Conservation (phyloP, 2,329 filamentous ascomycete genomes). For the Lachnellula willkommii region DNA sequence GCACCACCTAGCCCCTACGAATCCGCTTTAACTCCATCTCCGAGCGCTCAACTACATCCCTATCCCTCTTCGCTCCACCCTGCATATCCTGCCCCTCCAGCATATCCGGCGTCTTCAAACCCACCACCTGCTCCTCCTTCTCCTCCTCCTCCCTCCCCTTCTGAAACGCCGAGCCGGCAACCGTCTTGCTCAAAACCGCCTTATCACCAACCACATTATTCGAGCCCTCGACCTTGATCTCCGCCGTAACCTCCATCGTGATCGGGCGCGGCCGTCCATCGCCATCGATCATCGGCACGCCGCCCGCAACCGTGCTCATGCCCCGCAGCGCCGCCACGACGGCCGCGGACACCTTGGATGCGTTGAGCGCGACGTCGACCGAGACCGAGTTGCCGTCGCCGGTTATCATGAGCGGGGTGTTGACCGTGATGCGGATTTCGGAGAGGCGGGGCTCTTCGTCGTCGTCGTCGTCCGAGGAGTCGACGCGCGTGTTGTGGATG, state of each 20-base stretch:
- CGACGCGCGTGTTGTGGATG: constrained; percentile 2
- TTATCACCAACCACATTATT: constrained; percentile 40
- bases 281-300: constrained; percentile 44
- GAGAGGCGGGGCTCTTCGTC: constrained; percentile 26
- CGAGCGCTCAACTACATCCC: constrained; percentile 5
- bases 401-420: constrained; percentile 42
- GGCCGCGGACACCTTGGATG: constrained; percentile 39
- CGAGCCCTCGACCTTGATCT: constrained; percentile 40
- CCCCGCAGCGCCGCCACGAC: constrained; percentile 42
- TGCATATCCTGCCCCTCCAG: neutral
- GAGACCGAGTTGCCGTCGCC: constrained; percentile 45
- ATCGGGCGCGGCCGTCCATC: constrained; percentile 40
- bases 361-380: constrained; percentile 36
- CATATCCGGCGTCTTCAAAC: neutral
- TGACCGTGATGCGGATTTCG: constrained; percentile 44
- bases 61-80: constrained; percentile 7
- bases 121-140: neutral
- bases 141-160: constrained; percentile 3
- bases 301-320: constrained; percentile 36
- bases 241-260: constrained; percentile 41
- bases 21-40: constrained; percentile 12
- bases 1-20: constrained; percentile 1
- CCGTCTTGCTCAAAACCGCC: constrained; percentile 5
- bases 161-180: neutral
- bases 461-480: constrained; percentile 19